Evolutionary conservation across 306 rosid species (phyloP).

Genomic region (Sindora glabra): DNA sequence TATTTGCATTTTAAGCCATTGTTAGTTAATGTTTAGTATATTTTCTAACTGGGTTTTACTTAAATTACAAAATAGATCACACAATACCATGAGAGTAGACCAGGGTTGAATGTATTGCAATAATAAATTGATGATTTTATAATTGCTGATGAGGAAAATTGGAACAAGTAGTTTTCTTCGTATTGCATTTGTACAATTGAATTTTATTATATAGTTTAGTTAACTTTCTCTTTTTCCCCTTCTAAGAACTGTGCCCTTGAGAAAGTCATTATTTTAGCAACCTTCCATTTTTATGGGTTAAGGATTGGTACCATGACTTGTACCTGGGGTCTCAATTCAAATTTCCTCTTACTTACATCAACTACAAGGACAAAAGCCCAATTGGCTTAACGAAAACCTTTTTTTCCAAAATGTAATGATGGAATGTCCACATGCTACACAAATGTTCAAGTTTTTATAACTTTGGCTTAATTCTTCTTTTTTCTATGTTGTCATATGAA

Average conservation of each 20-base stretch:
- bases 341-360: too few relatives aligned
- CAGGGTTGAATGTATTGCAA: slow-evolving; percentile 56
- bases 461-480: not conserved
- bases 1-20: not conserved
- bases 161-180: slow-evolving; percentile 46
- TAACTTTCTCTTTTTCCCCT: not conserved
- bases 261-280: too few relatives aligned
- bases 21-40: not conserved
- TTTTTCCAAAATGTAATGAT: not conserved
- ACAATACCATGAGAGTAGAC: slow-evolving; percentile 64
- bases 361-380: too few relatives aligned
- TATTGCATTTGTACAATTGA: not conserved
- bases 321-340: too few relatives aligned
- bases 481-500: not conserved
- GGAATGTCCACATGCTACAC: not conserved
- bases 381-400: too few relatives aligned
- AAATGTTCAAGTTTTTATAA: not conserved
- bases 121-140: slow-evolving; percentile 62
- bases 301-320: too few relatives aligned
- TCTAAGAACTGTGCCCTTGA: not conserved
- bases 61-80: slow-evolving; percentile 63
- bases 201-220: not conserved
- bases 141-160: slow-evolving; percentile 52
- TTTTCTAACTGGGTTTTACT: slow-evolving; percentile 18
- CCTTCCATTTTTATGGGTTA: too few relatives aligned